Conservation (phyloP, 352 stramenopile species). For the Phytophthora macrochlamydospora region DNA sequence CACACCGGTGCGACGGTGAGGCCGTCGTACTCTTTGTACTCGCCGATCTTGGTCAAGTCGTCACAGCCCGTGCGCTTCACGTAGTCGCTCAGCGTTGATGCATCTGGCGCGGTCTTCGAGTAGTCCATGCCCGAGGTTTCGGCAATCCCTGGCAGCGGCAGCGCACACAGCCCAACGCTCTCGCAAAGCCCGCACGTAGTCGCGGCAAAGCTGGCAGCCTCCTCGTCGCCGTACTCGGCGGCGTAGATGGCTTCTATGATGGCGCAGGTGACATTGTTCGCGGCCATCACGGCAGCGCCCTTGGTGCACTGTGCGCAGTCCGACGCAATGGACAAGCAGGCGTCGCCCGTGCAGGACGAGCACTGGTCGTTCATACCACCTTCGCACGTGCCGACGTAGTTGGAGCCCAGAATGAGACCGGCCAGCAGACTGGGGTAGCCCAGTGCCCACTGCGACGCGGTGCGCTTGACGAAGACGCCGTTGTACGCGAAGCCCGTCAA, state of each 20-base stretch:
- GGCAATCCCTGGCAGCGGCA: conserved; percentile 58
- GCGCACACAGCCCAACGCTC: conserved; percentile 56
- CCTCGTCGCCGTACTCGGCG: conserved; percentile 36
- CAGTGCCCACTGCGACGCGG: conserved; percentile 66
- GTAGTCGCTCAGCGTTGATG: conserved; percentile 45
- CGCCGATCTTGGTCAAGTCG: conserved; percentile 55
- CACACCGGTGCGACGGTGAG: conserved; percentile 49
- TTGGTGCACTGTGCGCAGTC: conserved; percentile 46
- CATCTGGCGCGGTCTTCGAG: conserved; percentile 36
- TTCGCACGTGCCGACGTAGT: conserved; percentile 58
- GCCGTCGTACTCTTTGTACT: conserved; percentile 74
- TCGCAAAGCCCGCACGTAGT: conserved; percentile 55
- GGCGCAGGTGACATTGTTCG: conserved; percentile 52
- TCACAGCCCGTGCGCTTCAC: conserved; percentile 74
- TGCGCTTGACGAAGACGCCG: conserved; percentile 65
- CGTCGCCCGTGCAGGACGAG: conserved; percentile 37
- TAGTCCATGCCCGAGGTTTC: conserved; percentile 71
- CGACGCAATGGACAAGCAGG: conserved; percentile 39
- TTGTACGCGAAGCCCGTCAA: conserved; percentile 78
- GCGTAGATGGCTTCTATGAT: conserved; percentile 50
- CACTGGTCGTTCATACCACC: conserved; percentile 50
- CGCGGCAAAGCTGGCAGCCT: conserved; percentile 40
- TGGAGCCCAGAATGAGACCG: conserved; percentile 56
- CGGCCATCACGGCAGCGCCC: conserved; percentile 41
- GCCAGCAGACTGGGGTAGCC: conserved; percentile 77